Percentiles rank a stretch among this genome's conserved stretches.
phyloP scores from a whole-genome alignment of 208 protist species.

The Leishmania aethiopica region DNA sequence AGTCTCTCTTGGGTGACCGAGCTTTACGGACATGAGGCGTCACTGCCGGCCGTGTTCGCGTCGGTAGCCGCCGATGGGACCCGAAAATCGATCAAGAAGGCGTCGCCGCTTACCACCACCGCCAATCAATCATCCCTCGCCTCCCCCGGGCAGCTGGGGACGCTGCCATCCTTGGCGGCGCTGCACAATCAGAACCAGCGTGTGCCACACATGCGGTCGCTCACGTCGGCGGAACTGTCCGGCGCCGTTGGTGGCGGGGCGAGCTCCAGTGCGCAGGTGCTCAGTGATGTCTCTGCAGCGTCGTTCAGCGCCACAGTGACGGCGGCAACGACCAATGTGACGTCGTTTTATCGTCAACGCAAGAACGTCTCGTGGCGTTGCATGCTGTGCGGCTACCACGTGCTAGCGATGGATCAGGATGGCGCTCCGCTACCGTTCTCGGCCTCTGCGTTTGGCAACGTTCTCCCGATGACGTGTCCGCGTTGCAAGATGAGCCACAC shows the following conservation, averaged over 20 bases:
- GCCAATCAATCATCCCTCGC: conserved; percentile 6
- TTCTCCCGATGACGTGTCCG: conserved; percentile 77
- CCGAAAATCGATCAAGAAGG: background rate
- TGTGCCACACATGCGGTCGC: background rate
- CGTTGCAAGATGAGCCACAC: conserved; percentile 77
- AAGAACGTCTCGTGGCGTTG: conserved; percentile 80
- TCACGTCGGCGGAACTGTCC: background rate
- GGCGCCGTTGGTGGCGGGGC: background rate
- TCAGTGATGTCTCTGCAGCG: background rate
- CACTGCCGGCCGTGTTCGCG: background rate
- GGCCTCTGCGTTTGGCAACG: conserved; percentile 64
- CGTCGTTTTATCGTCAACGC: conserved; percentile 1
- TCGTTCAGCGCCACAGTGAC: background rate
- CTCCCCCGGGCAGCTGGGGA: background rate
- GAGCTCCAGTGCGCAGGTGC: background rate
- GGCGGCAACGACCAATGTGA: background rate
- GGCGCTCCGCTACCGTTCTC: conserved; percentile 69
- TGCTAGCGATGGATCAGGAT: conserved; percentile 83
- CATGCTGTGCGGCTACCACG: conserved; percentile 78
- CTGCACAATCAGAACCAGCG: background rate
- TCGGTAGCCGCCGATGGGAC: background rate
- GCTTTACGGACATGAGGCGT: conserved; percentile 24
- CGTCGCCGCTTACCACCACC: background rate
- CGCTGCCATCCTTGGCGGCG: background rate
- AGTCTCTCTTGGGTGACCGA: conserved; percentile 18